These are phyloP conservation scores for Neurospora tetraspora DNA, from an alignment of 495 filamentous ascomycete species.

Conservation along the genomic window DNA sequence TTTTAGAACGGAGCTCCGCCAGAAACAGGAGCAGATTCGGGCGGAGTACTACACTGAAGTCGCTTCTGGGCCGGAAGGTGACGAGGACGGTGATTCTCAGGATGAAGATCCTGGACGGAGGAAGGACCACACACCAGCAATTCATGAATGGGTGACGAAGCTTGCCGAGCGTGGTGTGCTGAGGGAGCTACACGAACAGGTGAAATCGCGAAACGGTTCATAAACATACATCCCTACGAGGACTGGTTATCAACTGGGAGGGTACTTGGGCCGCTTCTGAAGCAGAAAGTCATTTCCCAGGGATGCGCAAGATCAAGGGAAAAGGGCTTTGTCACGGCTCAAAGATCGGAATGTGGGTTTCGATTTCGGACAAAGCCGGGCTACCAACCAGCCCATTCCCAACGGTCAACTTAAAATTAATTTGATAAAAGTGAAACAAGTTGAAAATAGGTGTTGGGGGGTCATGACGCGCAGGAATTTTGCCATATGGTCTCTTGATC, in stretches of 20 bases:
- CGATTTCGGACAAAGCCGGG: not conserved
- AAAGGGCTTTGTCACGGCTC: not conserved
- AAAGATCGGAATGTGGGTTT: not conserved
- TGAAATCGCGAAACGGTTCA: not conserved
- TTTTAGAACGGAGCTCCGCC: slow-evolving; percentile 7
- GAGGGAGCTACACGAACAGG: slow-evolving; percentile 19
- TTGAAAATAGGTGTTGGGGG: not conserved
- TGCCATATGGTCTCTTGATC: not conserved
- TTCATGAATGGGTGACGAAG: slow-evolving; percentile 34
- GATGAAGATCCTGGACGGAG: slow-evolving; percentile 22
- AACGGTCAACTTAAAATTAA: not conserved
- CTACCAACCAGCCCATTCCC: not conserved
- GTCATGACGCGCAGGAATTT: not conserved
- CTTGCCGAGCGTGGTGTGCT: slow-evolving; percentile 33
- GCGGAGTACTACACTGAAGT: slow-evolving; percentile 17
- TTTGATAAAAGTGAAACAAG: not conserved
- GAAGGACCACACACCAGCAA: slow-evolving; percentile 30
- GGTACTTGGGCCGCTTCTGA: not conserved
- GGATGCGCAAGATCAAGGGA: not conserved
- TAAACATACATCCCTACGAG: not conserved
- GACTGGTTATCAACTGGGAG: not conserved
- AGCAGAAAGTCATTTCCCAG: not conserved
- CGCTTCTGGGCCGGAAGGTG: not conserved
- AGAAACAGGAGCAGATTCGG: slow-evolving; percentile 17
- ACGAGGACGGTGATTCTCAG: slow-evolving; percentile 11